Conservation (phyloP, 2,329 filamentous ascomycete species). For the Fusarium mundagurra region DNA sequence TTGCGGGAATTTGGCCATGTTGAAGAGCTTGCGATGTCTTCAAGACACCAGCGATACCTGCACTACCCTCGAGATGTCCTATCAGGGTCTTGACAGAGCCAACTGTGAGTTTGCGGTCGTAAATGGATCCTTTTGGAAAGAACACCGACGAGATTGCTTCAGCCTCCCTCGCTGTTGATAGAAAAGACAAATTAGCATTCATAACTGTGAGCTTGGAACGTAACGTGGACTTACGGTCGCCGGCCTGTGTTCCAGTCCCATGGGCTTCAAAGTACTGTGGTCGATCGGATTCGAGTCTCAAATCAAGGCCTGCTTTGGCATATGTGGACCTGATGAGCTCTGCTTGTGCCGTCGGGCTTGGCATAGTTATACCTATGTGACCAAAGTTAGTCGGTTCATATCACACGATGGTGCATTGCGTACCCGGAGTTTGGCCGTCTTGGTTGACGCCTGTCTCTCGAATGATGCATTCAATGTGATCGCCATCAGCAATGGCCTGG, state of each 20-base stretch:
- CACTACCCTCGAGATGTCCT: conserved; percentile 3
- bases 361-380: not conserved
- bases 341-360: not conserved
- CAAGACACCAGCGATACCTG: not conserved
- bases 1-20: not conserved
- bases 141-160: not conserved
- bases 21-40: not conserved
- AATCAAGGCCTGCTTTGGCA: not conserved
- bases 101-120: not conserved
- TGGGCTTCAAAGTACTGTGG: conserved; percentile 6
- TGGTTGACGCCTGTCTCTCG: not conserved
- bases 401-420: not conserved
- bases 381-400: not conserved
- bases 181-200: not conserved
- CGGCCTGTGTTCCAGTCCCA: conserved; percentile 16
- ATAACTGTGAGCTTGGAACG: too few relatives aligned
- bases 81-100: conserved; percentile 11
- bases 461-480: conserved; percentile 1
- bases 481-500: not conserved
- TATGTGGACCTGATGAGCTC: not conserved
- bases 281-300: not conserved
- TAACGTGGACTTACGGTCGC: not conserved
- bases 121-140: not conserved
- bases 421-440: not conserved
- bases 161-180: not conserved